phyloP scores from a whole-genome alignment of 106 monocot species.

The Amphibolis antarctica region DNA sequence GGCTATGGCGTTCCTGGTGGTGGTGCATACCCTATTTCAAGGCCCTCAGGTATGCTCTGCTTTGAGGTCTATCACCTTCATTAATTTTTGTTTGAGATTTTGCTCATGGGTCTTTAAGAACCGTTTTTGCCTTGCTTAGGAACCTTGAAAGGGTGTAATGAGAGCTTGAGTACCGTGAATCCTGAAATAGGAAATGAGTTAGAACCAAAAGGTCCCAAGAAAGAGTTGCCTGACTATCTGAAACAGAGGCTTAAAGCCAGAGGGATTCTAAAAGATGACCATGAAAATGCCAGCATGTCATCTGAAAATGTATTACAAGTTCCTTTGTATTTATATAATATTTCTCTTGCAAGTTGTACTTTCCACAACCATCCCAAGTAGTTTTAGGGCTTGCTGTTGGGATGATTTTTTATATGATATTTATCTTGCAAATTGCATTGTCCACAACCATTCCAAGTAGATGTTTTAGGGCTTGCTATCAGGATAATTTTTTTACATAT shows the following conservation, averaged over 20 bases:
- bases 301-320: conserved; percentile 21
- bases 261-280: conserved; percentile 71
- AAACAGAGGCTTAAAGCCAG: conserved; percentile 76
- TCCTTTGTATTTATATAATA: background rate
- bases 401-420: background rate
- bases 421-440: conserved; percentile 3
- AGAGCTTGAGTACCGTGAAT: conserved; percentile 2
- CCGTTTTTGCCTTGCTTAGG: conserved; percentile 10
- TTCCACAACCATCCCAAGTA: background rate
- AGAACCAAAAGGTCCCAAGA: conserved; percentile 29
- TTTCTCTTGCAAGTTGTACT: conserved; percentile 1
- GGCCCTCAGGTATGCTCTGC: conserved; percentile 17
- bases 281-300: conserved; percentile 13
- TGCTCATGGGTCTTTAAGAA: background rate
- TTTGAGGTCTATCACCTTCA: conserved; percentile 19
- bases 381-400: background rate
- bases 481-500: background rate
- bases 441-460: background rate
- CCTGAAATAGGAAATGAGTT: conserved; percentile 17
- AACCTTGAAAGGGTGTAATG: conserved; percentile 22
- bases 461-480: background rate
- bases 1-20: conserved; percentile 99
- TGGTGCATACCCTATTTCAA: conserved; percentile 63
- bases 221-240: conserved; percentile 74
- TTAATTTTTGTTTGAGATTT: background rate